These are phyloP conservation scores for Citrus medica DNA, from an alignment of 345 rosid genomes.

Conservation along the genomic window DNA sequence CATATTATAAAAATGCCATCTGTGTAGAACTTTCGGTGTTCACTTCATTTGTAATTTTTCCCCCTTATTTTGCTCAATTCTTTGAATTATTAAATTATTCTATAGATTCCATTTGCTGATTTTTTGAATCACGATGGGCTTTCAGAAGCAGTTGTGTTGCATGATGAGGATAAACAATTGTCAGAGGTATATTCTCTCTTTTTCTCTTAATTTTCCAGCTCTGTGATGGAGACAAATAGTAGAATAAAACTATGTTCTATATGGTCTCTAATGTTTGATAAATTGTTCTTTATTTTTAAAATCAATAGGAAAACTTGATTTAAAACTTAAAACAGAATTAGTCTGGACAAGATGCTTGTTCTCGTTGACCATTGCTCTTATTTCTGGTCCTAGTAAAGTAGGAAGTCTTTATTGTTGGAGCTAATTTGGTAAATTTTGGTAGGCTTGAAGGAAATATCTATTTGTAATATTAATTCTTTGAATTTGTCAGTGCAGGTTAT, in stretches of 20 bases:
- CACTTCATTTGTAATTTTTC: slow-evolving; percentile 1
- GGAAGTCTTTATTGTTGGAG: background rate
- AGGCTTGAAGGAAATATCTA: background rate
- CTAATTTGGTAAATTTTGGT: background rate
- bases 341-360: background rate
- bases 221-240: background rate
- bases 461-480: slow-evolving; percentile 7
- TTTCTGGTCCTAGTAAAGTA: background rate
- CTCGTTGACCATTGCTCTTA: background rate
- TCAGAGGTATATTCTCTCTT: slow-evolving; percentile 55
- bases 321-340: background rate
- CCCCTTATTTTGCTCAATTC: background rate
- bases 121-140: slow-evolving; percentile 76
- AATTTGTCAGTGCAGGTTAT: slow-evolving; percentile 49
- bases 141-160: slow-evolving; percentile 58
- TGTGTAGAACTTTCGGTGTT: background rate
- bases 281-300: background rate
- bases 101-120: slow-evolving; percentile 92
- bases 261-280: background rate
- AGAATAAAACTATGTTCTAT: background rate
- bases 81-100: slow-evolving; percentile 23
- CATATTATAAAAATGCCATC: background rate
- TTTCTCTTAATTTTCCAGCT: slow-evolving; percentile 1
- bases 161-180: slow-evolving; percentile 55
- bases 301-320: background rate